Percentiles rank a stretch among this genome's conserved stretches.
Conservation (phyloP, 129 eudicot genomes). For the carrot (Daucus carota) region DH1_v3.0 NC_030381.2:25484001-25484500, state of each 20-base stretch:
- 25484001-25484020: slow-evolving; percentile 20
- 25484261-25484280: neutral
- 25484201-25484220: neutral
- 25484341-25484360: too few species aligned
- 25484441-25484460: too few species aligned
- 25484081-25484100: slow-evolving; percentile 75
- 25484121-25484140: slow-evolving; percentile 64
- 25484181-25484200: neutral
- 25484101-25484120: slow-evolving; percentile 44
- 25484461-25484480: too few species aligned
- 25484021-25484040: slow-evolving; percentile 66
- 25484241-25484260: neutral
- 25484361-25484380: too few species aligned
- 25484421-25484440: neutral
- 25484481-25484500: too few species aligned
- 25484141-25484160: slow-evolving; percentile 70
- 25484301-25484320: too few species aligned
- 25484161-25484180: slow-evolving; percentile 67
- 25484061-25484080: slow-evolving; percentile 82
- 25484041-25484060: slow-evolving; percentile 56
- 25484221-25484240: neutral
- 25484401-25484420: too few species aligned
- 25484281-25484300: too few species aligned
- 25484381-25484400: too few species aligned
- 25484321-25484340: too few species aligned